Evolutionary conservation across 495 filamentous ascomycete species (phyloP).

Genomic region (Penicillium cataractarum): DNA sequence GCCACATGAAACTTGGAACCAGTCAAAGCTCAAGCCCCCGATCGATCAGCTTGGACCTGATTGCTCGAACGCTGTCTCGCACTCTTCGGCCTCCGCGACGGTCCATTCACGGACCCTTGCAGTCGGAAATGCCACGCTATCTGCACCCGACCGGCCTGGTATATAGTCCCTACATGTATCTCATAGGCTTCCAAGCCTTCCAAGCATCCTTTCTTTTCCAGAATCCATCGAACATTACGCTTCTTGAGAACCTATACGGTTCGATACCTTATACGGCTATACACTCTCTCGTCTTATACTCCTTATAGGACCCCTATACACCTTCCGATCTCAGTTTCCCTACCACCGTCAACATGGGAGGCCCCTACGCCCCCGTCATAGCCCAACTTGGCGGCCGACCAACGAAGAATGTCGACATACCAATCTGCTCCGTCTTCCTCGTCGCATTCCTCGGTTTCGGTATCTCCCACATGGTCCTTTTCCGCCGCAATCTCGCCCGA

Average conservation of each 20-base stretch:
- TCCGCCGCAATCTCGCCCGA: slow-evolving; percentile 58
- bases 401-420: slow-evolving; percentile 59
- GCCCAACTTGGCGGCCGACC: slow-evolving; percentile 65
- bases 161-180: neutral
- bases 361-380: slow-evolving; percentile 43
- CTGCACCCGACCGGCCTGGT: neutral
- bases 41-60: slow-evolving; percentile 5
- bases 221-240: neutral
- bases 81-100: neutral
- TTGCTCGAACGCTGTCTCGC: neutral
- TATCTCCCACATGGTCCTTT: slow-evolving; percentile 65
- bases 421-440: slow-evolving; percentile 67
- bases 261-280: neutral
- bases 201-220: neutral
- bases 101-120: slow-evolving; percentile 1
- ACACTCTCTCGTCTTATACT: neutral
- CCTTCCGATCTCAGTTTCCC: neutral
- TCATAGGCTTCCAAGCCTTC: neutral
- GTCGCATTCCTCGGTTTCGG: slow-evolving; percentile 63
- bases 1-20: neutral
- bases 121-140: neutral
- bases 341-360: slow-evolving; percentile 22
- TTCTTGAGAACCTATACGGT: too few species aligned
- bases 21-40: neutral
- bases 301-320: neutral